Conservation (phyloP, 768 basidiomycete species). For the Termitomyces sp. region DNA sequence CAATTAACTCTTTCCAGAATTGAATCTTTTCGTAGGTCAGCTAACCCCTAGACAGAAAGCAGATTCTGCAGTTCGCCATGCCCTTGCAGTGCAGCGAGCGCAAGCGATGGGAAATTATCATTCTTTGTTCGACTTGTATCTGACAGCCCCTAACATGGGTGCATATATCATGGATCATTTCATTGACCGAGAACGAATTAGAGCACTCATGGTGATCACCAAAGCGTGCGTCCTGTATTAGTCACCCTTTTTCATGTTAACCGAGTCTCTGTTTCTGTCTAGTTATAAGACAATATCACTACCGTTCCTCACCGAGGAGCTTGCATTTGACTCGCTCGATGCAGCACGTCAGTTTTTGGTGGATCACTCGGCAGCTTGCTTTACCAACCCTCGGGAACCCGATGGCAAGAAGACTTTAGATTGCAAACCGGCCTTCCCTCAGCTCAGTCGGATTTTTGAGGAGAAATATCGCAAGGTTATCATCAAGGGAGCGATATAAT, state of each 20-base stretch:
- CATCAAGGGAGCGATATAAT: slow-evolving; percentile 89
- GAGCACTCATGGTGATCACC: slow-evolving; percentile 82
- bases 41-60: slow-evolving; percentile 90
- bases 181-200: slow-evolving; percentile 83
- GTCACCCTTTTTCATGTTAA: not conserved
- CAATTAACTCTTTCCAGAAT: slow-evolving; percentile 45
- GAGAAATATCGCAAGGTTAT: slow-evolving; percentile 82
- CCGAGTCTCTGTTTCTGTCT: slow-evolving; percentile 4
- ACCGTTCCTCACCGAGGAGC: slow-evolving; percentile 68
- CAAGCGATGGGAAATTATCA: slow-evolving; percentile 93
- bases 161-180: slow-evolving; percentile 99
- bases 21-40: slow-evolving; percentile 96
- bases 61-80: slow-evolving; percentile 77
- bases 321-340: slow-evolving; percentile 71
- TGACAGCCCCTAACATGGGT: slow-evolving; percentile 90
- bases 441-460: slow-evolving; percentile 62
- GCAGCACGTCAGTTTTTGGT: slow-evolving; percentile 65
- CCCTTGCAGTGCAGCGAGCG: slow-evolving; percentile 83
- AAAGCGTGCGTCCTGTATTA: slow-evolving; percentile 68
- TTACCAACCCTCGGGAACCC: slow-evolving; percentile 54
- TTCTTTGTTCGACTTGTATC: slow-evolving; percentile 80
- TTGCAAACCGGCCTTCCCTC: slow-evolving; percentile 54
- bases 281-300: slow-evolving; percentile 85
- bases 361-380: slow-evolving; percentile 62
- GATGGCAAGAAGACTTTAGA: slow-evolving; percentile 65